These are phyloP conservation scores for Geotrichum europaeum DNA, from an alignment of 1,139 yeast species.

Conservation along the genomic window DNA sequence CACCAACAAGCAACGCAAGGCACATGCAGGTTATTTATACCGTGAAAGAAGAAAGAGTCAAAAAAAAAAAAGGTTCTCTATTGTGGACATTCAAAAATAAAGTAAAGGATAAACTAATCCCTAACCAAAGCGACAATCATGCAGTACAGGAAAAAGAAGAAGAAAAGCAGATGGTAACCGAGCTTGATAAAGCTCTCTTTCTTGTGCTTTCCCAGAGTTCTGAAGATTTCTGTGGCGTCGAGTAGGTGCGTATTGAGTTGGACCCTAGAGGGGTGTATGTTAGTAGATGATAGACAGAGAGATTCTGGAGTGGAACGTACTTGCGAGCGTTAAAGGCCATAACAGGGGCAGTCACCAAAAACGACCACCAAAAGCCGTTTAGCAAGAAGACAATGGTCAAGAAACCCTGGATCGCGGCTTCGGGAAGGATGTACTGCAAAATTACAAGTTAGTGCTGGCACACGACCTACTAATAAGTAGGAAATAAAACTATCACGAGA, in stretches of 20 bases:
- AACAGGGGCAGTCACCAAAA: slow-evolving; percentile 79
- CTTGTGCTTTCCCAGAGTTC: slow-evolving; percentile 90
- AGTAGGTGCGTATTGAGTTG: slow-evolving; percentile 58
- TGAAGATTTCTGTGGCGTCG: slow-evolving; percentile 97
- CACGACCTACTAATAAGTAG: background rate
- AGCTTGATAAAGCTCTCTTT: slow-evolving; percentile 85
- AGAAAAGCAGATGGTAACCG: slow-evolving; percentile 85
- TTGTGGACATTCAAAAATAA: background rate
- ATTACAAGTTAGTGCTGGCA: background rate
- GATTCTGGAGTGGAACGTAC: slow-evolving; percentile 28
- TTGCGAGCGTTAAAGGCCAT: slow-evolving; percentile 76
- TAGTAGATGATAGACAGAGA: background rate
- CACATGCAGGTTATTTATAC: background rate
- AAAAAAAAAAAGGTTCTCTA: background rate
- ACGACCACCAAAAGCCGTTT: slow-evolving; percentile 91
- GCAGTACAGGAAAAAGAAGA: slow-evolving; percentile 92
- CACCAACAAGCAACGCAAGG: background rate
- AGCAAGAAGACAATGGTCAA: slow-evolving; percentile 65
- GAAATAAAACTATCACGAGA: background rate
- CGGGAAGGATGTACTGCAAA: slow-evolving; percentile 70
- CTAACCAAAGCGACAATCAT: slow-evolving; percentile 95
- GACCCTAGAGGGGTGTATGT: slow-evolving; percentile 12
- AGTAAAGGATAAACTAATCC: slow-evolving; percentile 33
- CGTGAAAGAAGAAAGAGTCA: background rate
- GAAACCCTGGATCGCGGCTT: slow-evolving; percentile 77